phyloP scores from a whole-genome alignment of 2,329 filamentous ascomycete genomes.

The Ophiocordyceps unilateralis region DNA sequence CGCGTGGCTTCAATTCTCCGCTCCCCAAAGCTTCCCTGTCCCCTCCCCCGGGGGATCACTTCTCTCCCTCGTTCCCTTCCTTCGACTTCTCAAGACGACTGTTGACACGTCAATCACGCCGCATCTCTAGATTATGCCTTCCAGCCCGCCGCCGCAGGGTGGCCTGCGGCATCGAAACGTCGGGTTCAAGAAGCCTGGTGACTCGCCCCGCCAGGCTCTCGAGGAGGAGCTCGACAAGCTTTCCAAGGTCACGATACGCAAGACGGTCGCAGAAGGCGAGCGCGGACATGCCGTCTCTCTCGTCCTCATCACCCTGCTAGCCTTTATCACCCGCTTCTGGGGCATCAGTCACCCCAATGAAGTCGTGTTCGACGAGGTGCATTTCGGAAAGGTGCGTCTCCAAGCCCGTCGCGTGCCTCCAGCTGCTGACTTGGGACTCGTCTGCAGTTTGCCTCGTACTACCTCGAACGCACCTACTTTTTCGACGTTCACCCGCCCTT shows the following conservation, averaged over 20 bases:
- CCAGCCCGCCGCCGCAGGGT: constrained; percentile 34
- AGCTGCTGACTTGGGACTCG: background rate
- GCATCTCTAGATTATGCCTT: constrained; percentile 21
- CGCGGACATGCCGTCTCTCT: constrained; percentile 74
- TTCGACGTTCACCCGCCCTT: constrained; percentile 99
- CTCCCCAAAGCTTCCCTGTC: no score
- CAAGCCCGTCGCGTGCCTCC: background rate
- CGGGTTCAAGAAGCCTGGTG: constrained; percentile 25
- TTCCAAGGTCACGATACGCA: constrained; percentile 18
- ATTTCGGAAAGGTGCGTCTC: constrained; percentile 83
- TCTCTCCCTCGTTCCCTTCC: background rate
- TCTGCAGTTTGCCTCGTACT: constrained; percentile 53
- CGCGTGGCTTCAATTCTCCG: no score
- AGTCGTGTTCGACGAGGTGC: constrained; percentile 97
- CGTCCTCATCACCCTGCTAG: constrained; percentile 58
- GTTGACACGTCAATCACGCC: constrained; percentile 6
- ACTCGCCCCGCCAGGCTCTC: constrained; percentile 17
- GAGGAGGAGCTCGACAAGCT: constrained; percentile 35
- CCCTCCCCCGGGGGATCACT: background rate
- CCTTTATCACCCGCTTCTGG: constrained; percentile 88
- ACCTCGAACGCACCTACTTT: constrained; percentile 95
- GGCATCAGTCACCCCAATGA: constrained; percentile 89
- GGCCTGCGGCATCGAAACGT: constrained; percentile 42
- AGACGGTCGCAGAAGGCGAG: constrained; percentile 34
- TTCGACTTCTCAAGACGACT: background rate